Conservation (phyloP, 2,329 filamentous ascomycete species). For the Purpureocillium takamizusanense region DNA sequence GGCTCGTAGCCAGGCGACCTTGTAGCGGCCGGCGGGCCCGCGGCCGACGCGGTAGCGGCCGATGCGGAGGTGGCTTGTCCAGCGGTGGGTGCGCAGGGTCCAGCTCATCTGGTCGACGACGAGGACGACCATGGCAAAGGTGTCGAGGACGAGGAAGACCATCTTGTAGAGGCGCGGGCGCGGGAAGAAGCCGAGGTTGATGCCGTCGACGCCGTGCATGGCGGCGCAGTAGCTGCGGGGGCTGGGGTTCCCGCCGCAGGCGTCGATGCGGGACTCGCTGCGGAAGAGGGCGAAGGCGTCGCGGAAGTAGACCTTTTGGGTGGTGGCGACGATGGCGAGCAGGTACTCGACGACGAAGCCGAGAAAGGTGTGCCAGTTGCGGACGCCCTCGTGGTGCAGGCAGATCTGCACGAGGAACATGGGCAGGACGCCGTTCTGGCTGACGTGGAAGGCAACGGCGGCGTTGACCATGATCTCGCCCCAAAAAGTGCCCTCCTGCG, state of each 20-base stretch:
- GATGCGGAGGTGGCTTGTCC: conserved; percentile 19
- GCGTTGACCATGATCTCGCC: conserved; percentile 28
- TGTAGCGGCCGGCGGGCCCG: conserved; percentile 19
- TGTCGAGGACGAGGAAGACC: conserved; percentile 25
- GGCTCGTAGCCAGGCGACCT: conserved; percentile 16
- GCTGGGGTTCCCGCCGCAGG: conserved; percentile 26
- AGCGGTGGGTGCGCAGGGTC: conserved; percentile 24
- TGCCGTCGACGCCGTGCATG: conserved; percentile 21
- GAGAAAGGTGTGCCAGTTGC: conserved; percentile 30
- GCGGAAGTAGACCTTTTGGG: conserved; percentile 24
- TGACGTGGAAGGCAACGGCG: conserved; percentile 26
- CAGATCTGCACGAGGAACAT: conserved; percentile 28
- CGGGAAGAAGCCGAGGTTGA: conserved; percentile 25
- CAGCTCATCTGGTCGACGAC: conserved; percentile 24
- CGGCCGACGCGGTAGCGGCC: conserved; percentile 21
- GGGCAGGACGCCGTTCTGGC: conserved; percentile 25
- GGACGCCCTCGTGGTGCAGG: conserved; percentile 28
- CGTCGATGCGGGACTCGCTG: conserved; percentile 18
- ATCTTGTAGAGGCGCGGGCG: conserved; percentile 28
- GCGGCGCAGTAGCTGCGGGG: conserved; percentile 28
- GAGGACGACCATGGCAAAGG: conserved; percentile 23
- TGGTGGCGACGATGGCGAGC: conserved; percentile 26
- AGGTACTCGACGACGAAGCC: conserved; percentile 29
- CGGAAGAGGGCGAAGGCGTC: conserved; percentile 25
- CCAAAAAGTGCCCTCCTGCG: conserved; percentile 29